Base-by-base conservation (phyloP, 2,329 filamentous ascomycete species). In the Sphaerostilbella broomeana region DNA sequence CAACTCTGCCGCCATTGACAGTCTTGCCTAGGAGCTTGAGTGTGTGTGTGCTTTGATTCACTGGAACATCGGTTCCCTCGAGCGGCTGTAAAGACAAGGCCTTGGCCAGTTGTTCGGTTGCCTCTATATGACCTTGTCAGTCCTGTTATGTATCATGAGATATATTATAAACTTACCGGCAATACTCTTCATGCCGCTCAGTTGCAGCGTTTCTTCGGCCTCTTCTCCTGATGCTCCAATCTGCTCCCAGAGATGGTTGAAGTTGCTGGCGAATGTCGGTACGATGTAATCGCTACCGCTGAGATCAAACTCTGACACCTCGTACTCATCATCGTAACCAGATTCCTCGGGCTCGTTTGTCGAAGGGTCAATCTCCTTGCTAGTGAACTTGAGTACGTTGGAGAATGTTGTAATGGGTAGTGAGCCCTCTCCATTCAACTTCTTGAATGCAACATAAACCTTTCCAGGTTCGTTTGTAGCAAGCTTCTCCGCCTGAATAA, bases 11-110 rank as follows among this genome's bases (percentile, higher is more conserved):
- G 24, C 90, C 92, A 22, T 77, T 81, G 47, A 97, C 82, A 29
- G 87, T 95, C 79, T 95, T 97, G 59, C 92, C 92, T 61, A 95
- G 84, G 24, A 98, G 72, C 69, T 95, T 97, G 59, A 98, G 81
- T 4, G 88, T 89, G 63, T 98, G 92, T 47, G 89, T 95, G 44
- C 81, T 89, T 56, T 83, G 83, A 57, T 82, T 94, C 51, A 95
- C 72, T 0, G 87, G 84, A 26, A 98, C 81, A 51, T 98, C 92
- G 21, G 86, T 94, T 52, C 90, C 92, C 54, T 98, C 92, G 31
- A 98, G 75, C 10, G 92, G 86, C 63, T 97, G 92, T 55, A 98
- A 72, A 21, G 87, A 95, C 18, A 98, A 75, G 1, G 84, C 75
- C 63, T 88, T 86, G 56, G 85, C 77, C 44, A 98, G 75, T 68